These are phyloP conservation scores for Ceratocystis colombiana DNA, from an alignment of 2,329 filamentous ascomycete species.

Conservation along the genomic window DNA sequence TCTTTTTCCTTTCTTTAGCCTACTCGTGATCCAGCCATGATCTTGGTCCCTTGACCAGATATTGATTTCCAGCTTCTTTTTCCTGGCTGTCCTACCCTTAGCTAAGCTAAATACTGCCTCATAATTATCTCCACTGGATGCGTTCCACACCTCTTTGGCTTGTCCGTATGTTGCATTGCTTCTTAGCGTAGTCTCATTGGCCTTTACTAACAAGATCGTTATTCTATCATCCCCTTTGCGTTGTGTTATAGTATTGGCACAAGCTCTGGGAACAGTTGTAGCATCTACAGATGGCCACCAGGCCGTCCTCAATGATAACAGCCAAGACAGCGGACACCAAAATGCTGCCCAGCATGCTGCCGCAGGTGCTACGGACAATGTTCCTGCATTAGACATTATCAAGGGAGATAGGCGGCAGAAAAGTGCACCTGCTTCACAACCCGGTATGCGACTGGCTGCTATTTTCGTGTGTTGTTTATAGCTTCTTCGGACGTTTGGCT, in stretches of 20 bases:
- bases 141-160: conserved; percentile 17
- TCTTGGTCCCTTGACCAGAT: not conserved
- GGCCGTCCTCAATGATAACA: conserved; percentile 11
- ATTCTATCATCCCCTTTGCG: too few relatives aligned
- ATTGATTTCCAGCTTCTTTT: not conserved
- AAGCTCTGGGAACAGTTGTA: not conserved
- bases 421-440: conserved; percentile 1
- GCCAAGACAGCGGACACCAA: not conserved
- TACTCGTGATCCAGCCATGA: conserved; percentile 8
- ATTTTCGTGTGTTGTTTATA: not conserved
- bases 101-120: conserved; percentile 8
- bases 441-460: not conserved
- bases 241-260: conserved; percentile 11
- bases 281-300: conserved; percentile 7
- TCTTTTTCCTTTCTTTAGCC: not conserved
- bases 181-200: not conserved
- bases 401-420: not conserved
- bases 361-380: not conserved
- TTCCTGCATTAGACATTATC: not conserved
- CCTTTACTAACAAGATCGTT: not conserved
- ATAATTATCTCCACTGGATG: conserved; percentile 1
- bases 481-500: not conserved
- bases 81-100: not conserved
- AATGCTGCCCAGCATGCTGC: not conserved
- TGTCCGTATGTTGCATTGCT: conserved; percentile 12